Evolutionary conservation across 768 basidiomycete genomes (phyloP), one percentile per base, ranked within the genome.

Genomic region (Collybia mongolica): DNA sequence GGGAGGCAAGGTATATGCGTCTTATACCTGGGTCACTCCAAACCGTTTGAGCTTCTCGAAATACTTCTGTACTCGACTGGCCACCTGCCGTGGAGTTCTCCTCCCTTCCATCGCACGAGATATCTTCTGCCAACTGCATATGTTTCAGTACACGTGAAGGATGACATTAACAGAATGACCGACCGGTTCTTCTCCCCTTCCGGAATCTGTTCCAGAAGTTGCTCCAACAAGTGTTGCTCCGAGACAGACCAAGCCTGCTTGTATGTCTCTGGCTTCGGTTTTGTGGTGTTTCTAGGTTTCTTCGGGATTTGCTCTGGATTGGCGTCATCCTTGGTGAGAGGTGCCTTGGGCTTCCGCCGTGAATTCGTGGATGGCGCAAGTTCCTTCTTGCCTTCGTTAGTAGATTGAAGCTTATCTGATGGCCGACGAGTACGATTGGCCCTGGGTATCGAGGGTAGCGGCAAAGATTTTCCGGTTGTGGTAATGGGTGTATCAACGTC

Each of bases 61-160:
- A 66, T 91, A 92, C 67, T 93, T 93, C 59, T 93, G 90, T 47
- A 93, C 90, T 15, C 89, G 79, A 70, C 88, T 90, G 32, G 89
- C 89, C n/a, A 93, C 90, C 70, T 93, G 90, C 53, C 89, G 70
- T 3, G 90, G 83, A 3, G 90, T 91, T 50, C 90, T 70, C 39
- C 73, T 73, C 0, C 90, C 90, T 42, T 81, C 73, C 90, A 93
- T 93, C 29, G 87, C 90, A 46, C 76, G 71, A 12, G 90, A 92
- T 45, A 92, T 92, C 65, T 89, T 88, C 48, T 82, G 74, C 86
- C 86, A 92, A 46, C 89, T 90, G 58, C 19, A 42, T 20, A 49
- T 40, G 23, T 36, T 32, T 12, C 5, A 50, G 19, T 45, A 57
- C 41, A 32, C 2, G 20, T 22, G 22, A n/a, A 29, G 19, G 20